Base-by-base conservation (phyloP, 2,329 filamentous ascomycete genomes). In the Aspergillus terreus region DNA sequence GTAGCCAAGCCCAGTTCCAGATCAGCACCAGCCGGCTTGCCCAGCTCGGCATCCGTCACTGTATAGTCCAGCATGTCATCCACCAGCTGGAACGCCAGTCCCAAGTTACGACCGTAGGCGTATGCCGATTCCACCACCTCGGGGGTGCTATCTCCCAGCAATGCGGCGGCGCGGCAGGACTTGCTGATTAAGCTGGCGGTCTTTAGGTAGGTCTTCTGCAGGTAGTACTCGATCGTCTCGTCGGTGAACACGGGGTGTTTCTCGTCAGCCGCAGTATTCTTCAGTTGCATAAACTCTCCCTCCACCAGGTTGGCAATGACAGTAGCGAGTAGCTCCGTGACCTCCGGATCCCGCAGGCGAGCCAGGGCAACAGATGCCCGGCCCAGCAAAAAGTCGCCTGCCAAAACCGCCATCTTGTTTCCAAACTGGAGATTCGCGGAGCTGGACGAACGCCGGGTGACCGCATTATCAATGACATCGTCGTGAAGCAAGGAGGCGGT, bases 51-150 rank as follows among this genome's bases (percentile, higher is more conserved):
- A 40, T 85, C 90, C 49, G 82, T 90, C 55, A 90, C 83, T 0
- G 94, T 97, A 71, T 97, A 99, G 71, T 99, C 94, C 63, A 99
- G 79, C 87, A 99, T 89, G 69, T 99, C 94, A 68, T 99, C 94
- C 14, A 99, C 92, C 9, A 99, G 81, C 78, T 99, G 94, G 75
- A 99, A 99, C 1, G 94, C 94, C 49, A 99, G 75, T 1, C 94
- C 94, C 44, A 99, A 71, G 63, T 99, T 97, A 73, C 90, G 90
- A 47, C 94, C 94, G 66, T 97, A 99, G 14, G 82, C 73, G 68
- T 99, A 99, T 2, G 92, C 90, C 9, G 91, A 88, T 59, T 99
- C 92, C 2, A 96, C 90, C 1, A 94, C 90, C 55, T 86, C 81
- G 0, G 81, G 79, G 32, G 91, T 82, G 32, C 86, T 83, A 12